Base-by-base conservation (phyloP, 2,329 filamentous ascomycete species). In the Dendryphion nanum region DNA sequence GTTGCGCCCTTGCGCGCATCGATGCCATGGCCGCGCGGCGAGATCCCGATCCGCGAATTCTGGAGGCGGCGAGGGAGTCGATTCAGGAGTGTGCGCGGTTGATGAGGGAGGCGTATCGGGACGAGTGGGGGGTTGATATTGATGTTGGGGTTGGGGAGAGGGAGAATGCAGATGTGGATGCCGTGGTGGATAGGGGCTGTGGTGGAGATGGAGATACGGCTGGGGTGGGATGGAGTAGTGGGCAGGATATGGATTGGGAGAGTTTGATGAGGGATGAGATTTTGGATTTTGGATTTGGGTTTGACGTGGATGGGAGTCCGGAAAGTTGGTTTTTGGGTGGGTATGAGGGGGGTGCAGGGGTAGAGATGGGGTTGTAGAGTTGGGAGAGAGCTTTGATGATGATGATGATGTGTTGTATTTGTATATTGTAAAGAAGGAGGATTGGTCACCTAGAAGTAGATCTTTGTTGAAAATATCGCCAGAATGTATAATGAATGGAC, bases 61-160 rank as follows among this genome's bases (percentile, higher is more conserved):
- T 59, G 0, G 42, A 40, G 15, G 49, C 53, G 23, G 55, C 55
- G 3, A 55, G 50, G 28, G 21, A 18, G 5, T 36, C 40, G 1
- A 40, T 55, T 4, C 26, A 13, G n/a, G 44, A 51, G 12, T 44
- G 42, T 8, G 37, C 39, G 4, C 7, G 30, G 6, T 35, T 57
- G 12, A 48, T 61, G 28, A 37, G 41, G 4, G 30, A 42, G 6
- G 52, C 48, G 2, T 57, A 50, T 29, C 34, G 40, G 6, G 45
- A 48, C 8, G 55, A 58, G 33, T 36, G 51, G 20, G 47, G 50
- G 14, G 44, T 45, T n/a, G 38, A 50, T 3, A 55, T 59, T 13
- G 26, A 20, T 17, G 13, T 4, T 6, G 18, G 30, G n/a, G 37
- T 17, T 18, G 33, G 30, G 23, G 16, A 21, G 15, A 33, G 38